Evolutionary conservation across 192 early-diverging fungal genomes (phyloP).

Genomic region (Radiomyces spectabilis): DNA sequence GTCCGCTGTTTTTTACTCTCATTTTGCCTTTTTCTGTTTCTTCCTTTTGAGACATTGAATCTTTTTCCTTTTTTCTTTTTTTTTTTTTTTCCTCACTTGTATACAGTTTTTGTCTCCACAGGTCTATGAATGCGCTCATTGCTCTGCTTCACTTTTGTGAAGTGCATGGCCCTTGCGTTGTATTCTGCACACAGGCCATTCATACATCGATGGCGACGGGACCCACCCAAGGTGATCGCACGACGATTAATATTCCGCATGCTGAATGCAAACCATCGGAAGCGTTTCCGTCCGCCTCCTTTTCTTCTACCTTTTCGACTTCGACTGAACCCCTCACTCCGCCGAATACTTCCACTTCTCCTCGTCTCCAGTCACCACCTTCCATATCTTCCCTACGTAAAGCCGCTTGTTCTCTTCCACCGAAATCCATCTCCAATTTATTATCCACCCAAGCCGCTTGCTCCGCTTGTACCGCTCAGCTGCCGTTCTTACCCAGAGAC

Average conservation of each 20-base stretch:
- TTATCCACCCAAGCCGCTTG: slow-evolving; percentile 6
- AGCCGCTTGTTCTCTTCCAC: not conserved
- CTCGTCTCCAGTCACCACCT: not conserved
- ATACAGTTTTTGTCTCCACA: not conserved
- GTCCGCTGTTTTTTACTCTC: no score
- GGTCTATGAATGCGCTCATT: slow-evolving; percentile 37
- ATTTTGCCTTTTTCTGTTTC: not conserved
- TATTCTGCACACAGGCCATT: slow-evolving; percentile 38
- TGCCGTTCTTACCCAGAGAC: slow-evolving; percentile 10
- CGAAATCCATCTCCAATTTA: not conserved
- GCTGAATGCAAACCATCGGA: no score
- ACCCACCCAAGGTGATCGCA: no score
- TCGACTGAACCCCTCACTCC: not conserved
- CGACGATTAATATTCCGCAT: no score
- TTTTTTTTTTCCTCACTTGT: slow-evolving; percentile 3
- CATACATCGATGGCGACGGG: no score
- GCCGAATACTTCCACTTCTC: not conserved
- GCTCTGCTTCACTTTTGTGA: slow-evolving; percentile 41
- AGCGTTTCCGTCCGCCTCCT: not conserved
- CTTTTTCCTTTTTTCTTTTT: not conserved
- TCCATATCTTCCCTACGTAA: slow-evolving; percentile 4
- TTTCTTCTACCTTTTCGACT: slow-evolving; percentile 2
- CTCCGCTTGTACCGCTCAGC: slow-evolving; percentile 25
- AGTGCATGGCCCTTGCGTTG: slow-evolving; percentile 31
- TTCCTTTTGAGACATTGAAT: not conserved